These are phyloP conservation scores for Collybiopsis confluens DNA, from an alignment of 768 basidiomycete genomes.

Conservation along the genomic window DNA sequence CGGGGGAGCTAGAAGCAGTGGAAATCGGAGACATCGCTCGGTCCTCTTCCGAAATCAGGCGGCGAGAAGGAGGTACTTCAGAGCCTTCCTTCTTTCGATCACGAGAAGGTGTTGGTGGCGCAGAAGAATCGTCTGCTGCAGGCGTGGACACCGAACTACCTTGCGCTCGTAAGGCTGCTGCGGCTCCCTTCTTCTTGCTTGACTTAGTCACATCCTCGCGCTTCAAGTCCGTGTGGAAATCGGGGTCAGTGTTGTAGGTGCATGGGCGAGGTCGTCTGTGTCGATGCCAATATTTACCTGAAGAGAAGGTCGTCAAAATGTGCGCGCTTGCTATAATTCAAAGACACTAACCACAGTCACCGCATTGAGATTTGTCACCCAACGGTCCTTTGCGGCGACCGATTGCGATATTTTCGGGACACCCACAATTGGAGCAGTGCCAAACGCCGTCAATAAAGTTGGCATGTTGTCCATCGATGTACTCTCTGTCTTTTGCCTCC, in stretches of 20 bases:
- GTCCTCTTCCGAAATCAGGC: conserved; percentile 37
- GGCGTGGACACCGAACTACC: conserved; percentile 34
- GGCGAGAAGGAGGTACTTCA: conserved; percentile 28
- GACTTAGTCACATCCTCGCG: conserved; percentile 57
- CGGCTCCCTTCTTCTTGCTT: conserved; percentile 53
- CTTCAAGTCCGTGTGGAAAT: conserved; percentile 57
- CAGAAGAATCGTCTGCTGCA: conserved; percentile 33
- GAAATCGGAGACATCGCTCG: conserved; percentile 69
- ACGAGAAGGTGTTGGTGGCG: conserved; percentile 50
- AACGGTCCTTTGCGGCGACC: conserved; percentile 86
- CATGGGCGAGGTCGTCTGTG: conserved; percentile 79
- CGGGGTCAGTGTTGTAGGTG: conserved; percentile 72
- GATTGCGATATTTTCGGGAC: conserved; percentile 80
- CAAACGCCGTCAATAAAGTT: conserved; percentile 83
- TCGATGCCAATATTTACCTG: conserved; percentile 89
- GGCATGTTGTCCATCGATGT: conserved; percentile 76
- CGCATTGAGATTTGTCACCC: conserved; percentile 88
- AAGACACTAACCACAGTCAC: conserved; percentile 71
- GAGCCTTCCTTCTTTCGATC: conserved; percentile 32
- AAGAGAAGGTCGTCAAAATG: conserved; percentile 9
- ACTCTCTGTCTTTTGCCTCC: conserved; percentile 82
- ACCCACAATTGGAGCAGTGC: conserved; percentile 95
- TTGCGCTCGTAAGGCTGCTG: conserved; percentile 44
- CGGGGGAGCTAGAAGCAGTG: conserved; percentile 67
- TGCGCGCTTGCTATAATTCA: conserved; percentile 4